These are phyloP conservation scores for Penicillium canariense DNA, from an alignment of 495 filamentous ascomycete genomes.

Conservation along the genomic window DNA sequence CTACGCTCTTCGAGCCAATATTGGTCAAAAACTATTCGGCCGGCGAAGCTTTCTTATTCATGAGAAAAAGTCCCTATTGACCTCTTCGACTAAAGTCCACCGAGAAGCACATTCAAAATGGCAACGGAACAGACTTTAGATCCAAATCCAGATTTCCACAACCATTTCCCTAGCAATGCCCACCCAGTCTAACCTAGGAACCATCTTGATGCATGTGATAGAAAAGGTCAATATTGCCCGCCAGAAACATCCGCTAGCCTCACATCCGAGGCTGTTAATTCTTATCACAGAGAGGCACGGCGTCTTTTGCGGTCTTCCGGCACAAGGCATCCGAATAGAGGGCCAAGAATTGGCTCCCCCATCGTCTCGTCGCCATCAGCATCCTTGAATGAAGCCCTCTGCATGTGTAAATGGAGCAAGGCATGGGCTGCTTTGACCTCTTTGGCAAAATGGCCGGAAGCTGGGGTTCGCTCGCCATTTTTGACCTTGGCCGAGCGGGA, in stretches of 20 bases:
- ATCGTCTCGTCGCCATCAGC: constrained; percentile 9
- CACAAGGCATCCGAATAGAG: neutral
- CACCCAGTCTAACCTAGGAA: neutral
- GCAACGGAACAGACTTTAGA: too few species aligned
- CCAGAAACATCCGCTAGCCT: too few species aligned
- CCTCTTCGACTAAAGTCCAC: neutral
- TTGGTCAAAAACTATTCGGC: too few species aligned
- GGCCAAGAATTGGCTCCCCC: neutral
- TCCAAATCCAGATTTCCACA: neutral
- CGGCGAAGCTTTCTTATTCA: neutral
- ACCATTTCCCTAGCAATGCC: neutral
- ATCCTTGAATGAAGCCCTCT: constrained; percentile 28
- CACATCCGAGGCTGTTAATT: neutral
- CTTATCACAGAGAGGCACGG: constrained; percentile 21
- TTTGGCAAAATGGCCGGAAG: constrained; percentile 12
- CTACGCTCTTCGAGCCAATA: too few species aligned
- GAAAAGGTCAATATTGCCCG: neutral
- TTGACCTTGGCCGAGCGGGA: constrained; percentile 1
- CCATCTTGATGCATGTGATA: neutral
- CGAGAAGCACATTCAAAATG: neutral
- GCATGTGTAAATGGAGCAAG: constrained; percentile 53
- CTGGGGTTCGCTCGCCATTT: neutral
- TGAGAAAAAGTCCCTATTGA: neutral
- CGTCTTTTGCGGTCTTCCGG: constrained; percentile 12
- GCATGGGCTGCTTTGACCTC: constrained; percentile 59